Evolutionary conservation across 2,329 filamentous ascomycete species (phyloP), one percentile per base, ranked within the genome.

Genomic region (Aplosporella prunicola): DNA sequence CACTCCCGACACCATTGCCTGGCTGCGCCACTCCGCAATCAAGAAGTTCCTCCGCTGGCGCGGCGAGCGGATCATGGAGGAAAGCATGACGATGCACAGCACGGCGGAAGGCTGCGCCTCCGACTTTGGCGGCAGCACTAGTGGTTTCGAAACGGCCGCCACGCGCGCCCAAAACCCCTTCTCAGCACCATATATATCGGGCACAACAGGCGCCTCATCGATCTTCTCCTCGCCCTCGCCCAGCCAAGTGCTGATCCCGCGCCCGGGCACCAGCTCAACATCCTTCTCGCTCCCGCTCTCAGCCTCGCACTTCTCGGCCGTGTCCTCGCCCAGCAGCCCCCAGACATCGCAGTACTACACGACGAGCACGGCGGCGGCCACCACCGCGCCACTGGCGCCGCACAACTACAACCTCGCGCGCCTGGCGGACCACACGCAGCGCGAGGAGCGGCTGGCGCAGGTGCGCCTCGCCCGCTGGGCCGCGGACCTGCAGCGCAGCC

Each of bases 391-490:
- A 4, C 2, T 23, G 5, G 26, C 13, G 15, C 13, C n/a, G 1
- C 45, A 48, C 5, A 53, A 57, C 20, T 63, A 64, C 41, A 57
- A 55, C 3, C 43, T 59, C 5, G 47, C 57, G 6, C 67, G 76
- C 39, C 66, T 81, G 37, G 64, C 71, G 25, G 74, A 76, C 46
- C 66, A 76, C 51, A 71, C 69, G 3, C 70, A 74, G 41, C 65
- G 68, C 13, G 74, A 80, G 50, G 75, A 80, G 47, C 67, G 65
- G 5, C 60, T 78, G 27, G 75, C 76, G 9, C 76, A 80, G 45
- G 69, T 89, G n/a, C 71, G 80, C 5, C 68, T 93, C 13, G 82
- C 80, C 2, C 82, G 81, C 51, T 93, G 86, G 86, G 85, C 86
- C 0, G 72, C 77, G 6, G 82, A 91, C 48, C 67, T 93, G 0